Base-by-base conservation (phyloP, 1,139 yeast species). In the Scheffersomyces lignicola region DNA sequence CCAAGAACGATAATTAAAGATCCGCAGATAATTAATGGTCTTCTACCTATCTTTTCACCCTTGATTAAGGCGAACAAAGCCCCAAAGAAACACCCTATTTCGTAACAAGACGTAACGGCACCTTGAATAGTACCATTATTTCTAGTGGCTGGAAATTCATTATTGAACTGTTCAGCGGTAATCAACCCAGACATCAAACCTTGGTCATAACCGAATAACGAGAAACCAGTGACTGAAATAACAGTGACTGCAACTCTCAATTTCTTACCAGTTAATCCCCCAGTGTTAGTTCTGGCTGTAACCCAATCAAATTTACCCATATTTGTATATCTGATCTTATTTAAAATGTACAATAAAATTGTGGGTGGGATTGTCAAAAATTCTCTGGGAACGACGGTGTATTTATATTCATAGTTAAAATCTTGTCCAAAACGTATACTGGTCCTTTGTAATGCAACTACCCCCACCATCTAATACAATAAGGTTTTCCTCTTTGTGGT, bases 141-240 rank as follows among this genome's bases (percentile, higher is more conserved):
- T 29, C 51, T 49, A 15, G 80, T 74, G 7, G 75, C 72, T 5
- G 86, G 85, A 55, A 81, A 81, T 36, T 72, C 81, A 11, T 59
- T 44, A 48, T 72, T 71, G 52, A 83, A 83, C 45, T 78, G 73
- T 0, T 61, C 62, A 36, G 83, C 83, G 15, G 84, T 76, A 44
- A 83, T 79, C 36, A 81, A 62, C 51, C 87, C 85, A 6, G 84
- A 75, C 86, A 83, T 80, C 37, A 84, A 72, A 52, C 94, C 94
- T 59, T 84, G 92, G 56, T 84, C 90, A 51, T 83, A 83, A 39
- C 95, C 94, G 51, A 84, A 84, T 34, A 67, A 58, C 17, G 84
- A 73, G 56, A 84, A 84, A 9, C 87, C 89, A 29, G 76, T 69
- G 31, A 78, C 80, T 32, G 89, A 80, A 26, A 76, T 63, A 16